Base-by-base conservation (phyloP, 2,329 filamentous ascomycete genomes). In the Beauveria sp. region DNA sequence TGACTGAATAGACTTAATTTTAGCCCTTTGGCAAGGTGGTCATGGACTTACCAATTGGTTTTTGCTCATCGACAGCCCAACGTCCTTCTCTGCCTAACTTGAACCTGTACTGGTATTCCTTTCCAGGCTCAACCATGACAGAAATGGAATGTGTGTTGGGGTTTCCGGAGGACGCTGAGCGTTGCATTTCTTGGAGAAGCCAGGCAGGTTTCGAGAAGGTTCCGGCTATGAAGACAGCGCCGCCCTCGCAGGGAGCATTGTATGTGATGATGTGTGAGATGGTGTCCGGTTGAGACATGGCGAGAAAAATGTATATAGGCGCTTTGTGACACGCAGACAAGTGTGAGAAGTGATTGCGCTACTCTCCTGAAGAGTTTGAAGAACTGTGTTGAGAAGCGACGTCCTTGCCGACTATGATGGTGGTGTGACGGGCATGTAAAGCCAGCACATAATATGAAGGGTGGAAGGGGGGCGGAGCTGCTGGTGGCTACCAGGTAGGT, bases 71-170 rank as follows among this genome's bases (percentile, higher is more conserved):
- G 51, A 90, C 72, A 26, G 86, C 77, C 88, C 88, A 90, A 84
- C 86, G 89, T 65, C 89, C 82, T 53, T 83, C 84, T 22, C 79
- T 71, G 10, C 87, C 88, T 42, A 89, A 76, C 34, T 87, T 82
- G 66, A 92, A 88, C 73, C 91, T 92, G 79, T 91, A 93, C 68
- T 89, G 85, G 65, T 90, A 84, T 62, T 84, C 80, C 52, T 82
- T 79, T 24, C 81, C 82, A 24, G 81, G 76, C 20, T 83, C 76
- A 8, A 82, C 77, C 42, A 79, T 70, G 50, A 90, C 77, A 1
- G 78, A 73, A 62, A 84, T 84, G 49, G 73, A 77, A 69, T 89
- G 92, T 14, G 80, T 69, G 62, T 84, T 77, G n/a, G 80, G 82
- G 42, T 80, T 74, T 4, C 78, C 73, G 10, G 80, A 78, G 34